A percentile compares a stretch with the other conserved stretches of the same genome.
These are phyloP conservation scores for Zasmidium angulare DNA, from an alignment of 2,329 filamentous ascomycete genomes.

Conservation along the genomic window DNA sequence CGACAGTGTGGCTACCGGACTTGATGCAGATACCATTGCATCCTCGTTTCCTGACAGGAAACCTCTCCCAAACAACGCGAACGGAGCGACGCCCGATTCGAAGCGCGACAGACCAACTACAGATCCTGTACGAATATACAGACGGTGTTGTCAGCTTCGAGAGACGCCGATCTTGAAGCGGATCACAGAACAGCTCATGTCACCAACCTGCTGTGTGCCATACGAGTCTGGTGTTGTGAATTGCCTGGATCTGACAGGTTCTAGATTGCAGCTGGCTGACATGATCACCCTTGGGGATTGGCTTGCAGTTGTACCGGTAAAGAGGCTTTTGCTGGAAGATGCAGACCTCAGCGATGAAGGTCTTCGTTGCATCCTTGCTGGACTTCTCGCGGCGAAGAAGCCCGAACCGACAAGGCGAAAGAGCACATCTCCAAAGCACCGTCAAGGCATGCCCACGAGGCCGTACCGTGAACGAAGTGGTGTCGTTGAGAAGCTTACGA, in stretches of 20 bases:
- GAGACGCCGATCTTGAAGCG: constrained; percentile 91
- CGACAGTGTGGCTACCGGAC: constrained; percentile 51
- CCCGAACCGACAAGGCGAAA: constrained; percentile 47
- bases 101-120: constrained; percentile 74
- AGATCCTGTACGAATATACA: constrained; percentile 88
- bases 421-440: constrained; percentile 29
- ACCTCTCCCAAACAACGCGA: constrained; percentile 34
- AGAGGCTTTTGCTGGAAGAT: constrained; percentile 82
- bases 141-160: constrained; percentile 87
- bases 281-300: constrained; percentile 88
- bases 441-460: constrained; percentile 22
- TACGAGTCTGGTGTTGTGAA: constrained; percentile 72
- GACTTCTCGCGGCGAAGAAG: constrained; percentile 75
- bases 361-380: constrained; percentile 80
- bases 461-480: constrained; percentile 56
- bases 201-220: constrained; percentile 63
- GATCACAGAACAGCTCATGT: constrained; percentile 82
- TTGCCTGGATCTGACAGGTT: constrained; percentile 80
- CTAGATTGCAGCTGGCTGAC: constrained; percentile 79
- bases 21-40: constrained; percentile 7
- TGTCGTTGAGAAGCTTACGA: constrained; percentile 78
- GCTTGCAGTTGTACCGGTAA: constrained; percentile 86
- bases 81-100: constrained; percentile 36
- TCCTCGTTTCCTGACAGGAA: constrained; percentile 25
- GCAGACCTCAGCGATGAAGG: constrained; percentile 85